These are phyloP conservation scores for Barbatosphaeria neglecta DNA, from an alignment of 495 filamentous ascomycete genomes.

Conservation along the genomic window DNA sequence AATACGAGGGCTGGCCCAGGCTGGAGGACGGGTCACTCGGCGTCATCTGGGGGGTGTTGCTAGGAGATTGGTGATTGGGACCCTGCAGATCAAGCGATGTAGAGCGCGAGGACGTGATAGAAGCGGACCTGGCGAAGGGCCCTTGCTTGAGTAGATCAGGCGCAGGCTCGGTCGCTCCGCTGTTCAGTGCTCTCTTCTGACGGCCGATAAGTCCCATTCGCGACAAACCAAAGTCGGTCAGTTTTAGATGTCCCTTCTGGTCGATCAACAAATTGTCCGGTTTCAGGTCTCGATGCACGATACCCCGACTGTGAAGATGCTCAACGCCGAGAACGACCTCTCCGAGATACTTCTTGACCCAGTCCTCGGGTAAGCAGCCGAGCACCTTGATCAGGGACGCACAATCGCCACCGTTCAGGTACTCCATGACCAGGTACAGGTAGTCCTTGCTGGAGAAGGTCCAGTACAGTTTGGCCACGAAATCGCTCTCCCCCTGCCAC, in stretches of 20 bases:
- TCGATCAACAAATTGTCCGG: slow-evolving; percentile 97
- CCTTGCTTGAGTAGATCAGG: slow-evolving; percentile 89
- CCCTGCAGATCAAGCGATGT: slow-evolving; percentile 88
- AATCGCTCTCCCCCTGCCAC: slow-evolving; percentile 99
- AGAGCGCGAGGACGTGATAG: slow-evolving; percentile 86
- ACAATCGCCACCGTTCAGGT: slow-evolving; percentile 94
- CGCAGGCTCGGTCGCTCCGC: slow-evolving; percentile 59
- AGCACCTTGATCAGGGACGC: slow-evolving; percentile 92
- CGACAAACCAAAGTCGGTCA: slow-evolving; percentile 95
- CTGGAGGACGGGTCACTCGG: slow-evolving; percentile 54
- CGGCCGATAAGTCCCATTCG: slow-evolving; percentile 95
- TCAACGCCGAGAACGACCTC: slow-evolving; percentile 93
- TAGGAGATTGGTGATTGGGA: slow-evolving; percentile 52
- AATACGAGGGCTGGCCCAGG: slow-evolving; percentile 81
- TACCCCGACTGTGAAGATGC: slow-evolving; percentile 85
- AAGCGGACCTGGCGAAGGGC: slow-evolving; percentile 74
- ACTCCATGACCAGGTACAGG: slow-evolving; percentile 98
- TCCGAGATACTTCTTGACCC: slow-evolving; percentile 92
- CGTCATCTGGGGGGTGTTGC: slow-evolving; percentile 76
- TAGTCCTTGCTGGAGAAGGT: slow-evolving; percentile 99
- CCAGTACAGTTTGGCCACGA: slow-evolving; percentile 98
- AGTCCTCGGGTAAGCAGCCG: slow-evolving; percentile 84
- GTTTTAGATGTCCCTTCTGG: slow-evolving; percentile 88
- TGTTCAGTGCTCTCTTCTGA: slow-evolving; percentile 84
- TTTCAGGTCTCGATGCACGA: slow-evolving; percentile 93